Percentiles rank a stretch among this genome's conserved stretches.
These are phyloP conservation scores for Epichloe elymi DNA, from an alignment of 2,329 filamentous ascomycete genomes.

Conservation along the genomic window DNA sequence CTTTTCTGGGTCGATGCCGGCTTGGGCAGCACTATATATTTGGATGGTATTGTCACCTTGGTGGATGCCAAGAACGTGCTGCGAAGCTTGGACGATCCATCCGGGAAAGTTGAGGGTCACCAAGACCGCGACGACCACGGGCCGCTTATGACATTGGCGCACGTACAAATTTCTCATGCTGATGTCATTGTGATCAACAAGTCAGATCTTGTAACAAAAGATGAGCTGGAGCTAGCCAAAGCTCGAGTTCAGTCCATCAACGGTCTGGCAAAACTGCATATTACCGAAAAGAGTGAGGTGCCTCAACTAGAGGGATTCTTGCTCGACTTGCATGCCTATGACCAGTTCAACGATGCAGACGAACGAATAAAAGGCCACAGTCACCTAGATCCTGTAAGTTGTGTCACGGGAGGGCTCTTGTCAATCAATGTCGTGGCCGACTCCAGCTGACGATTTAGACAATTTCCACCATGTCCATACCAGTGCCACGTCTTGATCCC, in stretches of 20 bases:
- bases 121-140: constrained; percentile 41
- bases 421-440: not conserved
- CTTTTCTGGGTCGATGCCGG: constrained; percentile 98
- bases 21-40: constrained; percentile 84
- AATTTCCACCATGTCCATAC: constrained; percentile 71
- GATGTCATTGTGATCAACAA: constrained; percentile 96
- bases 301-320: constrained; percentile 75
- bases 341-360: constrained; percentile 62
- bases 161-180: constrained; percentile 92
- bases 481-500: constrained; percentile 44
- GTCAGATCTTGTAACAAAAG: constrained; percentile 61
- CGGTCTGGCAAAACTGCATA: constrained; percentile 68
- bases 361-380: constrained; percentile 69
- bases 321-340: constrained; percentile 86
- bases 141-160: constrained; percentile 75
- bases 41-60: constrained; percentile 91
- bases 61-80: constrained; percentile 92
- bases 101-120: constrained; percentile 38
- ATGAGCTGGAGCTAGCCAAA: constrained; percentile 56
- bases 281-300: constrained; percentile 68
- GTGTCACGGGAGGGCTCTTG: not conserved
- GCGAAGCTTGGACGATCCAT: constrained; percentile 62
- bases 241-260: constrained; percentile 76
- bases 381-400: constrained; percentile 70
- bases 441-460: constrained; percentile 35